Base-by-base conservation (phyloP, 2,329 filamentous ascomycete species). In the Triangularia verruculosa region DNA sequence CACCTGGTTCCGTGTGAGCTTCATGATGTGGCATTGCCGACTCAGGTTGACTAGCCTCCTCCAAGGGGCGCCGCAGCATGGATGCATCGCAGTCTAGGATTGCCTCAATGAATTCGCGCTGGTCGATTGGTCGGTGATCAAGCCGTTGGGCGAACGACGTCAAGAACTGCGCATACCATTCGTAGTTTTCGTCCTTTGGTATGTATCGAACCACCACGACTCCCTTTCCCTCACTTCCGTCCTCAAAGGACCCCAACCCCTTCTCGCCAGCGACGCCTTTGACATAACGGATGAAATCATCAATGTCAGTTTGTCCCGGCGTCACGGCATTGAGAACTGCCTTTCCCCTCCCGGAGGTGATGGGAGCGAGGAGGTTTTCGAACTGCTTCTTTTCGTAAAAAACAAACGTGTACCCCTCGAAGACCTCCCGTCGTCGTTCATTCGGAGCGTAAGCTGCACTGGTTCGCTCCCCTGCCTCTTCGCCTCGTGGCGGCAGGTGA, bases 21-120 rank as follows among this genome's bases (percentile, higher is more conserved):
- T 56, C 55, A 13, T 51, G 47, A 20, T 27, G 30, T 27, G 59
- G 17, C 39, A 27, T 68, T 66, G 70, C 61, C 54, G 71, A 60
- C n/a, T 56, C 67, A 63, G 60, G 62, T 61, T 68, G 74, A 67
- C 69, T 76, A 57, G 80, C 81, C 47, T 85, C 77, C 67, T 89
- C 82, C 2, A 96, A 82, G 5, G 88, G 83, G 39, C 87, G 85
- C 63, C 91, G 87, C 20, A 98, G 80, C 52, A 85, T 83, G 64
- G 84, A 86, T 6, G 92, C 86, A 76, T 98, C 89, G 58, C 89
- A 90, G n/a, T 82, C 87, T 27, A 98, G 78, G 54, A 99, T 95
- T 1, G 91, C 91, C 74, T 97, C 92, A 1, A 99, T 82, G 66
- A 99, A 96, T 70, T 97, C 93, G 63, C 90, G 93, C 72, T 97